These are phyloP conservation scores for Toxoplasma gondii DNA, from an alignment of 169 alveolate species.

Conservation along the genomic window DNA sequence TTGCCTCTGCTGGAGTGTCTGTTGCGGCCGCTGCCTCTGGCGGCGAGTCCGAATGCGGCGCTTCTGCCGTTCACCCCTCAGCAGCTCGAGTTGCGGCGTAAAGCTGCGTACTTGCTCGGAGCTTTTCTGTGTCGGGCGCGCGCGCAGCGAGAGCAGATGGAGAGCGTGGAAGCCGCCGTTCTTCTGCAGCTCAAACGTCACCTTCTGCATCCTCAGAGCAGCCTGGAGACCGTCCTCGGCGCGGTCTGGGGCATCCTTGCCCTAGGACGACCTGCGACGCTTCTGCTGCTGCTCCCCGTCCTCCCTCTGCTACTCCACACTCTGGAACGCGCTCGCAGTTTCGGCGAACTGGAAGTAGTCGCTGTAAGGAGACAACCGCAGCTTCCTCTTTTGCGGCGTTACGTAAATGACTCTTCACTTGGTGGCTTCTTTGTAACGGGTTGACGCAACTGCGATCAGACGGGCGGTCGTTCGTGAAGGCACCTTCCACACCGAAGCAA, in stretches of 20 bases:
- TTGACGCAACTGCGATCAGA: too few species aligned
- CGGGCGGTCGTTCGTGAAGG: too few species aligned
- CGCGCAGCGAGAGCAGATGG: conserved; percentile 9
- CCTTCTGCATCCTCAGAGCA: conserved; percentile 30
- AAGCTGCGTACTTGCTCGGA: conserved; percentile 32
- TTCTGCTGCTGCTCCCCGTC: conserved; percentile 16
- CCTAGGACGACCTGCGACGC: conserved; percentile 14
- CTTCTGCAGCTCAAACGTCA: conserved; percentile 26
- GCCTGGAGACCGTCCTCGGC: conserved; percentile 47
- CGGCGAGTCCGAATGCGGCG: not conserved
- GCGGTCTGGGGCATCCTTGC: conserved; percentile 35
- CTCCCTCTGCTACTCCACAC: conserved; percentile 34
- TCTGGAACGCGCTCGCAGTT: not conserved
- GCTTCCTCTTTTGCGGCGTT: not conserved
- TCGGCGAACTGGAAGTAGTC: not conserved
- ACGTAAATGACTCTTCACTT: too few species aligned
- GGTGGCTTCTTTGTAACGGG: too few species aligned
- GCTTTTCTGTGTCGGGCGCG: not conserved
- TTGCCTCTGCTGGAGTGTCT: conserved; percentile 38
- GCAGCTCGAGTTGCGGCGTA: conserved; percentile 43
- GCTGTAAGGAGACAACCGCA: not conserved
- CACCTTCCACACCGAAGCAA: too few species aligned
- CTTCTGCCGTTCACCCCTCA: conserved; percentile 36
- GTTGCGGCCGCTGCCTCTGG: not conserved
- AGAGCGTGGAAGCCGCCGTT: conserved; percentile 7